Percentiles rank a stretch among this genome's conserved stretches.
Conservation (phyloP, 306 rosid species). For the Rubus parviflorus region DNA sequence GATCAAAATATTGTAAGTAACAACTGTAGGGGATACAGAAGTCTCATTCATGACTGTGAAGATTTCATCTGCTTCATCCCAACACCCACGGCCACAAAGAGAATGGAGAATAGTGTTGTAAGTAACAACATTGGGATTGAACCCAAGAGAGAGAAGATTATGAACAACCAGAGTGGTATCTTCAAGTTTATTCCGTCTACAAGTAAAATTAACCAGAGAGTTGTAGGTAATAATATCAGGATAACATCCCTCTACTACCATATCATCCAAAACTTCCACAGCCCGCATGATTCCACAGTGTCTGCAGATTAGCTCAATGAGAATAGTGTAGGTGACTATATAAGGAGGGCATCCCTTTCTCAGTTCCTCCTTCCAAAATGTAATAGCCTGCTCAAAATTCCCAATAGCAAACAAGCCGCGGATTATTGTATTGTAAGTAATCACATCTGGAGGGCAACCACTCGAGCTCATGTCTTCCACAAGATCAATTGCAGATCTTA, state of each 20-base stretch:
- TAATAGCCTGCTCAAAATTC: slow-evolving; percentile 56
- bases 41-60: slow-evolving; percentile 61
- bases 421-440: slow-evolving; percentile 73
- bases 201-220: slow-evolving; percentile 61
- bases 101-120: slow-evolving; percentile 79
- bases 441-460: slow-evolving; percentile 86
- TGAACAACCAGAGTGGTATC: slow-evolving; percentile 53
- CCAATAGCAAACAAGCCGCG: slow-evolving; percentile 58
- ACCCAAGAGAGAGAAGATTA: slow-evolving; percentile 54
- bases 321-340: slow-evolving; percentile 72
- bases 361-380: slow-evolving; percentile 78
- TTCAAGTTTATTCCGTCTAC: slow-evolving; percentile 60
- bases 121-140: slow-evolving; percentile 65
- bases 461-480: slow-evolving; percentile 75
- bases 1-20: slow-evolving; percentile 78
- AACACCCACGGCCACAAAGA: slow-evolving; percentile 56
- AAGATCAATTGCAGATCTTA: slow-evolving; percentile 58
- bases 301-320: slow-evolving; percentile 72
- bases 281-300: slow-evolving; percentile 58
- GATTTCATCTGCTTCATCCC: slow-evolving; percentile 72
- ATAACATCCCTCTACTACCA: slow-evolving; percentile 75
- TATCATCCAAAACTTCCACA: slow-evolving; percentile 76
- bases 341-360: slow-evolving; percentile 86
- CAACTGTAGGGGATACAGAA: slow-evolving; percentile 53
- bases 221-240: slow-evolving; percentile 82